Percentiles rank a stretch among this genome's conserved stretches.
Evolutionary conservation across 352 stramenopile genomes (phyloP).

Genomic region (Pythium brachiatum): DNA sequence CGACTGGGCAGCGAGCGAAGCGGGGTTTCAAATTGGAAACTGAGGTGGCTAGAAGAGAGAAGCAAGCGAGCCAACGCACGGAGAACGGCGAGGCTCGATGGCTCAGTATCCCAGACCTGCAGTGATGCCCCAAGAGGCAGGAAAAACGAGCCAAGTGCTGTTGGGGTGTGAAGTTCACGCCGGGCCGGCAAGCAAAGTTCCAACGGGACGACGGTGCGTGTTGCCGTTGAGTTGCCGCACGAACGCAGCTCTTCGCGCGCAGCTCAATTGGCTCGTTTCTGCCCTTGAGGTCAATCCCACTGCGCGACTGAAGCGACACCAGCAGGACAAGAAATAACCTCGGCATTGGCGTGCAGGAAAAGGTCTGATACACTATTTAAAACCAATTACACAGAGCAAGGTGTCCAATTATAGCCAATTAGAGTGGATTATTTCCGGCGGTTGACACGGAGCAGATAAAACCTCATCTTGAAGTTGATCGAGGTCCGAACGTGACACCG

Average conservation of each 20-base stretch:
- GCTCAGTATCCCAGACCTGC: constrained; percentile 1
- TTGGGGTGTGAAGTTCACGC: constrained; percentile 10
- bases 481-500: constrained; percentile 51
- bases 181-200: constrained; percentile 17
- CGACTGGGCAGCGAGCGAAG: neutral
- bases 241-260: neutral
- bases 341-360: neutral
- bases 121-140: no score
- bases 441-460: constrained; percentile 17
- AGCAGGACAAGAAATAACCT: constrained; percentile 20
- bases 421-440: neutral
- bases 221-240: neutral
- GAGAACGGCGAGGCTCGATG: neutral
- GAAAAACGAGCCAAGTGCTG: neutral
- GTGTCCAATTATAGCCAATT: constrained; percentile 12
- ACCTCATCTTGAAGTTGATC: constrained; percentile 48
- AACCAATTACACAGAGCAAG: neutral
- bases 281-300: constrained; percentile 1
- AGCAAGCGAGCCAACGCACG: neutral
- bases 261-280: constrained; percentile 3
- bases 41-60: constrained; percentile 5
- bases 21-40: constrained; percentile 21
- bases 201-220: constrained; percentile 14
- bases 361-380: neutral
- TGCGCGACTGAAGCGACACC: constrained; percentile 19